Base-by-base conservation (phyloP, 257 asterid species). In the Galeopsis tetrahit region DNA sequence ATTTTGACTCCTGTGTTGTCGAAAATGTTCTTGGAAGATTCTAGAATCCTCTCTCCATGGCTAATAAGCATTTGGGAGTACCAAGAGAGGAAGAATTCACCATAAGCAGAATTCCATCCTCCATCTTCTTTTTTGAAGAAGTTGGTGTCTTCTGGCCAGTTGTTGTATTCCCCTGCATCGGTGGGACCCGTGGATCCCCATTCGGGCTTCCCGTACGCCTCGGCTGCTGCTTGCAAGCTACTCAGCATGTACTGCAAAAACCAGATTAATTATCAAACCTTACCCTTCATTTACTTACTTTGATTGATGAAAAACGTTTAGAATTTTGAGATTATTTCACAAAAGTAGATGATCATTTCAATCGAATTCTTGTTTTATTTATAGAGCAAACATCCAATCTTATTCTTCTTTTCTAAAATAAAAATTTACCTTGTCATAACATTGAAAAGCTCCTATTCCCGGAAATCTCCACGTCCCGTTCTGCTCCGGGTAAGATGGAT, bases 71-170 rank as follows among this genome's bases (percentile, higher is more conserved):
- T 80, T 10, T 86, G 77, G 4, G 99, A 95, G 60, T 92, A 95
- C 99, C 99, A 95, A 1, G 91, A 67, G 61, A 95, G 97, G 92
- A 95, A 95, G 63, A 92, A 95, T 70, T 90, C 90, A 5, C 99
- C 99, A 11, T 85, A 95, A 6, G 60, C 73, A 14, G 84, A 7
- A 6, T 82, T 66, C 97, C 96, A 95, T 2, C 97, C 97, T 0
- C 98, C 97, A 8, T 87, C 88, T 64, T 92, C 98, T 71, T 82
- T 92, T 11, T 71, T 63, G 90, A 95, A 95, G 85, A 95, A 95
- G 81, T 86, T 90, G 10, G 98, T 92, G 83, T 92, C 98, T 52
- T 95, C 99, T 0, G 97, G 98, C 99, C 99, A 95, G 84, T 90
- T 92, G 82, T 95, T 95, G 84, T 95, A 95, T 2, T 88, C 78